Percentiles rank a stretch among this genome's conserved stretches.
These are phyloP conservation scores for Botrytis fragariae DNA, from an alignment of 2,329 filamentous ascomycete species.

Conservation along the genomic window DNA sequence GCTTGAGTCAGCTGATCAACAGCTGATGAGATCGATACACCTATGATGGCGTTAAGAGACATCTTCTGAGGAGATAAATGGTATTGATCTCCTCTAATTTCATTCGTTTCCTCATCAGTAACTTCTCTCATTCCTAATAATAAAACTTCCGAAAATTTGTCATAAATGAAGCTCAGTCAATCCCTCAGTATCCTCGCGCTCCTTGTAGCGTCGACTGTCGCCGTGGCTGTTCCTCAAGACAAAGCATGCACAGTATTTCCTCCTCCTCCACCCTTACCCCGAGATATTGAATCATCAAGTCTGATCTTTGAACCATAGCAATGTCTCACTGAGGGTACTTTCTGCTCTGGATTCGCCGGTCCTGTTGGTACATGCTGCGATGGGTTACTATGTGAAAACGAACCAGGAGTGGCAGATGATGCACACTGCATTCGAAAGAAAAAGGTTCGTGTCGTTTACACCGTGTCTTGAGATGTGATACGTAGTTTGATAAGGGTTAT, in stretches of 20 bases:
- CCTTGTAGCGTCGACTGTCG: not conserved
- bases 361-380: constrained; percentile 13
- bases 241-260: not conserved
- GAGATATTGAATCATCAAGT: not conserved
- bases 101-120: not conserved
- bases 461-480: not conserved
- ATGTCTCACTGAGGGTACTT: not conserved
- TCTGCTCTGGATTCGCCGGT: constrained; percentile 10
- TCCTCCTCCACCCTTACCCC: not conserved
- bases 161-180: constrained; percentile 19
- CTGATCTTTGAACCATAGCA: not conserved
- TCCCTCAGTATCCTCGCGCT: not conserved
- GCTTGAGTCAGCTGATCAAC: constrained; percentile 6
- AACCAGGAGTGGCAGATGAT: constrained; percentile 6
- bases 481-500: too few relatives aligned
- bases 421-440: constrained; percentile 13
- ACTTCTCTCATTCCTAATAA: not conserved
- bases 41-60: not conserved
- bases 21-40: constrained; percentile 7
- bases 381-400: not conserved
- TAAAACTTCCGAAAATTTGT: not conserved
- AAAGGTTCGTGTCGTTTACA: not conserved
- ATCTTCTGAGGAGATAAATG: not conserved
- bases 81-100: not conserved
- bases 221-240: constrained; percentile 1